A percentile compares a stretch with the other conserved stretches of the same genome.
These are phyloP conservation scores for Leucogyrophana mollusca DNA, from an alignment of 768 basidiomycete genomes.

Conservation along the genomic window DNA sequence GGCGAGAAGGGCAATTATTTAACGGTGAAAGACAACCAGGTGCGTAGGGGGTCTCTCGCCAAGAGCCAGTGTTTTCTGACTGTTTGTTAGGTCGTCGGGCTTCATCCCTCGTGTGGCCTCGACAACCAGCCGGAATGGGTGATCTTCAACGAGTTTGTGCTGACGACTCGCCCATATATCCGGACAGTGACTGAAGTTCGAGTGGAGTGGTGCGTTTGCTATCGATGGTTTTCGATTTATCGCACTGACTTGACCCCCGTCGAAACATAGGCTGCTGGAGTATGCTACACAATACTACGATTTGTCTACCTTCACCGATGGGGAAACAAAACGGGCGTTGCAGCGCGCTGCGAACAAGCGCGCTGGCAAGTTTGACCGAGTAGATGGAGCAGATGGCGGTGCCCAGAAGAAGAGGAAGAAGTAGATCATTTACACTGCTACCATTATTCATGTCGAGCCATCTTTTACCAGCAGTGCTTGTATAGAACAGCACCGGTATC, in stretches of 20 bases:
- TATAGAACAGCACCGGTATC: too few species aligned
- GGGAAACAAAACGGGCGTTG: conserved; percentile 69
- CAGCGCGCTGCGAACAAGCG: conserved; percentile 54
- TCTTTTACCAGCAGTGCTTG: too few species aligned
- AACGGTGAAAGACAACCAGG: conserved; percentile 96
- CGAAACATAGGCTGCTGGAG: conserved; percentile 60
- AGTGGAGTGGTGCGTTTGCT: conserved; percentile 79
- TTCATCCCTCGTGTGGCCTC: conserved; percentile 84
- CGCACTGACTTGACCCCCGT: background rate
- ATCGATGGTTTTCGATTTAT: background rate
- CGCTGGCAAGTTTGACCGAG: conserved; percentile 35
- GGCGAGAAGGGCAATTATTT: conserved; percentile 85
- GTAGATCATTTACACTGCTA: too few species aligned
- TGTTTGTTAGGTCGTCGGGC: conserved; percentile 13
- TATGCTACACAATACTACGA: conserved; percentile 71
- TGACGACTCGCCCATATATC: conserved; percentile 87
- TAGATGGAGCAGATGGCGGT: background rate
- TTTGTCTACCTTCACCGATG: conserved; percentile 56
- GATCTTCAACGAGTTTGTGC: conserved; percentile 90
- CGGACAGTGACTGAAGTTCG: conserved; percentile 87
- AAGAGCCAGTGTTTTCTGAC: background rate
- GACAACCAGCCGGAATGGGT: conserved; percentile 92
- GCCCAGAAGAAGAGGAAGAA: conserved; percentile 17
- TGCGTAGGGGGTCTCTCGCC: conserved; percentile 23
- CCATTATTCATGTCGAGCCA: too few species aligned